Percentiles rank a stretch among this genome's conserved stretches.
Conservation (phyloP, 2,329 filamentous ascomycete genomes). For the Penicillium decumbens region DNA sequence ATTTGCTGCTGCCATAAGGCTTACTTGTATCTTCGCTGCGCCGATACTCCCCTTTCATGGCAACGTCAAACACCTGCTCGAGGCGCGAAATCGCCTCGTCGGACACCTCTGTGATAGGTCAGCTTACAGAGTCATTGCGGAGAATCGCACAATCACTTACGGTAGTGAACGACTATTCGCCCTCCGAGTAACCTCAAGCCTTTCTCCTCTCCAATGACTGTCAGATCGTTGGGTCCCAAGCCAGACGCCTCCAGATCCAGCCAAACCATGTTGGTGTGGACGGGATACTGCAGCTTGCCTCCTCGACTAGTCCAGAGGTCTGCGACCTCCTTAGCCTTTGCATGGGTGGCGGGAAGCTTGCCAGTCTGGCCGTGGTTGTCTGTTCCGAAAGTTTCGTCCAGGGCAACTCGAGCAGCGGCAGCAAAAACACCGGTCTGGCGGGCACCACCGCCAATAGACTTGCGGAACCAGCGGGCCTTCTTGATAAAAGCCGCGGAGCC, state of each 20-base stretch:
- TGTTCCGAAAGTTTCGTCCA: constrained; percentile 71
- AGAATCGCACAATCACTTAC: constrained; percentile 27
- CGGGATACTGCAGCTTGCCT: constrained; percentile 63
- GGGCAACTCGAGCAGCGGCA: constrained; percentile 68
- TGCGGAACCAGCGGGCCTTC: constrained; percentile 69
- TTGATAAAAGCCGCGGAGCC: constrained; percentile 56
- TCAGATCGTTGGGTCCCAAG: constrained; percentile 50
- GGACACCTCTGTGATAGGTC: constrained; percentile 53
- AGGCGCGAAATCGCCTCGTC: constrained; percentile 58
- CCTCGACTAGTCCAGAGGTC: constrained; percentile 65
- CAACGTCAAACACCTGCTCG: constrained; percentile 51
- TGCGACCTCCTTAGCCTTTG: constrained; percentile 58
- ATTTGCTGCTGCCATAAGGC: constrained; percentile 34
- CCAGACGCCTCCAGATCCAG: constrained; percentile 64
- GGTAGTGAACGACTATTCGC: constrained; percentile 65
- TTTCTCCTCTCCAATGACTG: constrained; percentile 52
- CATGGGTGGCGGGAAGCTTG: constrained; percentile 57
- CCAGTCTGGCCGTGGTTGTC: constrained; percentile 58
- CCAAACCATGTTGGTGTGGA: constrained; percentile 93
- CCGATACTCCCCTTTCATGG: constrained; percentile 31
- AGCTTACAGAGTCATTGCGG: constrained; percentile 14
- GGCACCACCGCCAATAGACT: constrained; percentile 73
- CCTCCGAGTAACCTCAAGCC: constrained; percentile 56
- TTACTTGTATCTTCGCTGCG: constrained; percentile 31
- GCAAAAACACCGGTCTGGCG: constrained; percentile 72